Evolutionary conservation across 768 basidiomycete genomes (phyloP).

Genomic region (Neoboletus magnificus): DNA sequence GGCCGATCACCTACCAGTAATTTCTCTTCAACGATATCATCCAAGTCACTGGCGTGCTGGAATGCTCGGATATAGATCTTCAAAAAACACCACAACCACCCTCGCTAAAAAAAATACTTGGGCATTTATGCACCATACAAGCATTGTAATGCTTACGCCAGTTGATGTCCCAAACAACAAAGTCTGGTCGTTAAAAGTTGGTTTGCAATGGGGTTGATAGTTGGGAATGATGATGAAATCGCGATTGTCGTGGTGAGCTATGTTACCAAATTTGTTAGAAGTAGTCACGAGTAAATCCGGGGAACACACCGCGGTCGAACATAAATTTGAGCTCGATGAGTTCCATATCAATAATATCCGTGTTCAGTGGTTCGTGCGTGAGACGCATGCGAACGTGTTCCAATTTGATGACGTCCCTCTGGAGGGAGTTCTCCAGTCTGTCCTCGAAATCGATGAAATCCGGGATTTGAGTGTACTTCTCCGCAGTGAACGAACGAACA

Average conservation of each 20-base stretch:
- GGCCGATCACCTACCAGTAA: conserved; percentile 78
- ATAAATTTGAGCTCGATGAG: conserved; percentile 81
- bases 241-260: conserved; percentile 82
- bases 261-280: conserved; percentile 9
- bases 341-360: conserved; percentile 78
- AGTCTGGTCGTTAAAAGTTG: conserved; percentile 64
- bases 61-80: conserved; percentile 76
- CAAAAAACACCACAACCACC: conserved; percentile 71
- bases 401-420: conserved; percentile 76
- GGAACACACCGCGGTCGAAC: conserved; percentile 62
- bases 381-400: conserved; percentile 85
- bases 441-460: conserved; percentile 84
- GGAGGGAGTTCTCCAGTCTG: conserved; percentile 77
- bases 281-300: neutral
- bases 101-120: conserved; percentile 41
- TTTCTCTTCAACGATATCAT: conserved; percentile 79
- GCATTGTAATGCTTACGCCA: conserved; percentile 46
- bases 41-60: conserved; percentile 75
- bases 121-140: neutral
- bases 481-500: conserved; percentile 69
- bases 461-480: conserved; percentile 88
- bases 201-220: conserved; percentile 60
- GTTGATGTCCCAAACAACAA: conserved; percentile 59
- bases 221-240: conserved; percentile 77
- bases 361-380: conserved; percentile 64